Evolutionary conservation across 257 asterid genomes (phyloP), one percentile per base, ranked within the genome.

Genomic region (Primulina eburnea): DNA sequence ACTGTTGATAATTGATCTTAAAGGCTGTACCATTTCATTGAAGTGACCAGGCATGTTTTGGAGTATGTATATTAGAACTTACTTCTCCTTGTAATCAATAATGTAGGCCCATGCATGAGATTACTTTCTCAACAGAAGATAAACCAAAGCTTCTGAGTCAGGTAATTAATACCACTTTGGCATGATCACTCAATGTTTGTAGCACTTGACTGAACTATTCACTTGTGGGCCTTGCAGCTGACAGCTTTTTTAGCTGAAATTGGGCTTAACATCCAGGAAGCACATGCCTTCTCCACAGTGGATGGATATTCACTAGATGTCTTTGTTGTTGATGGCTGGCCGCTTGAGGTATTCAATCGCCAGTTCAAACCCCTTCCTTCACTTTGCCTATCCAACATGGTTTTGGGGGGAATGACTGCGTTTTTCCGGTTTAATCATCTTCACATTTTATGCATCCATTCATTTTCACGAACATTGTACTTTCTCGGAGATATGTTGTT

Each of bases 291-390:
- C 85, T 94, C 99, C 70, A 89, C 97, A 7, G 82, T 76, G 33
- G 99, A 94, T 85, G 99, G 99, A 78, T 94, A 84, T 76, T 91
- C 99, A 30, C 82, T 94, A 56, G 99, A 94, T 78, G 99, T 94
- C 71, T 94, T 94, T 75, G 99, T 94, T 72, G 99, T 94, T 80
- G 96, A 91, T 74, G 99, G 97, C 75, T 94, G 97, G 99, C 89
- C 83, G 40, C 78, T 69, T 70, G 99, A 94, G 97, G 99, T 94
- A 88, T 64, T 30, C 57, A 16, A n/a, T 67, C 28, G 16, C 57
- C 1, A 38, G 30, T 62, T 3, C 62, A 8, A 14, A 61, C 64
- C 75, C 50, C 50, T 70, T 71, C n/a, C 8, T 69, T 38, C 43
- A 57, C 18, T 14, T 47, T 47, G 55, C 3, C 18, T 4, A 12